Percentiles rank a stretch among this genome's conserved stretches.
phyloP scores from a whole-genome alignment of 2,329 filamentous ascomycete genomes.

The Ophiostoma sp. region DNA sequence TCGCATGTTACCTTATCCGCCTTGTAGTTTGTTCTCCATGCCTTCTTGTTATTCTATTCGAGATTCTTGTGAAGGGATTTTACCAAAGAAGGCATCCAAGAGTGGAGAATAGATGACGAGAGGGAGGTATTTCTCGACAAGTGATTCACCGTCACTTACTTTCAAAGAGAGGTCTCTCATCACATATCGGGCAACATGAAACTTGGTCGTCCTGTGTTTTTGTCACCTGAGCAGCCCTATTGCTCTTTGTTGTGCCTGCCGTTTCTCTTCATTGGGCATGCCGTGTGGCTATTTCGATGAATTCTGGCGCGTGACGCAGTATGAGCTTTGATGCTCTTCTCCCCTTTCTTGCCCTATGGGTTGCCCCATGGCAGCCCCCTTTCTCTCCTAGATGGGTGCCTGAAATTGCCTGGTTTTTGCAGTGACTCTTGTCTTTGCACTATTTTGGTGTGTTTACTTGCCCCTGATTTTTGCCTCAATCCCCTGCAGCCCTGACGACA shows the following conservation, averaged over 20 bases:
- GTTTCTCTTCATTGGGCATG: not conserved
- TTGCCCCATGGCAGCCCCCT: not conserved
- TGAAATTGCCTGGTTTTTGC: not conserved
- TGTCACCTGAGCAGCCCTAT: not conserved
- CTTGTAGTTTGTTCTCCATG: not conserved
- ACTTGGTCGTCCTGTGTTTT: not conserved
- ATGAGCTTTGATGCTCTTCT: not conserved
- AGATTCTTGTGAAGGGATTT: not conserved
- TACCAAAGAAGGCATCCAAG: not conserved
- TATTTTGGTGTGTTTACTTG: not conserved
- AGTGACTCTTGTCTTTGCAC: not conserved
- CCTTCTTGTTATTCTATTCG: not conserved
- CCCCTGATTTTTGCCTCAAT: not conserved
- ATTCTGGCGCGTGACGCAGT: not conserved
- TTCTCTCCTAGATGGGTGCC: not conserved
- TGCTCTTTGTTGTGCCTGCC: not conserved
- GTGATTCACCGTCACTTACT: not conserved
- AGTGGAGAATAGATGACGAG: not conserved
- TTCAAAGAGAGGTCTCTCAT: not conserved
- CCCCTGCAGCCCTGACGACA: not conserved
- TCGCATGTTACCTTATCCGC: not conserved
- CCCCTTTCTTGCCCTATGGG: not conserved
- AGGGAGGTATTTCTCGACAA: not conserved
- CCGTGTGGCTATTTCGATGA: not conserved
- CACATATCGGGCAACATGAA: slow-evolving; percentile 12